Conservation (phyloP, 345 rosid species). For the Eucalyptus tenuipes region DNA sequence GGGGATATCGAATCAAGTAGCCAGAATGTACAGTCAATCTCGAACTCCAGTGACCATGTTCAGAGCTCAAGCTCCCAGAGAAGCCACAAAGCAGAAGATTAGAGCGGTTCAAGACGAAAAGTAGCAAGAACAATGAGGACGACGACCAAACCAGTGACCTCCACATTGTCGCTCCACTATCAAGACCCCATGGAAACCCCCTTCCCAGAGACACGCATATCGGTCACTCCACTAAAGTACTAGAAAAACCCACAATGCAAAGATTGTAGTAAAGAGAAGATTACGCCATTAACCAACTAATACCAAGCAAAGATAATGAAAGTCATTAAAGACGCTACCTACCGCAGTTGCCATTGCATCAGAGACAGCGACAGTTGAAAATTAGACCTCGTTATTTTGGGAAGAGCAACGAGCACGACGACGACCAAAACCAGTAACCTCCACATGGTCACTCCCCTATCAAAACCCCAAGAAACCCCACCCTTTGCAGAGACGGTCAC, state of each 20-base stretch:
- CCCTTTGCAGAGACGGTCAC: not conserved
- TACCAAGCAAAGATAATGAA: not conserved
- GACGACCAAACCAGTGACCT: not conserved
- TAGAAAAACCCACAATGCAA: not conserved
- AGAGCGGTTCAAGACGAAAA: not conserved
- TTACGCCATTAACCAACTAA: not conserved
- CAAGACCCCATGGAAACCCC: not conserved
- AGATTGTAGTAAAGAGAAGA: not conserved
- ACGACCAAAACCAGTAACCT: not conserved
- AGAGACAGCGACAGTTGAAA: not conserved
- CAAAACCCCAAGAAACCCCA: not conserved
- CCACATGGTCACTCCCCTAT: not conserved
- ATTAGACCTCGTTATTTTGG: not conserved
- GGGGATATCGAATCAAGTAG: not conserved
- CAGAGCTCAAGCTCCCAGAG: not conserved
- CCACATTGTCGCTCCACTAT: not conserved
- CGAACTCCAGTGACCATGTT: not conserved
- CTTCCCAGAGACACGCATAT: not conserved
- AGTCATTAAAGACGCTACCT: not conserved
- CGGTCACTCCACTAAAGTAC: not conserved
- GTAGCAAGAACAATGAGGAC: not conserved
- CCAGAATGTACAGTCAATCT: not conserved
- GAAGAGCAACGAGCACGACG: not conserved
- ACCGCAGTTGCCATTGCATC: not conserved
- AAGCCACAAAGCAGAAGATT: slow-evolving; percentile 4